phyloP scores from a whole-genome alignment of 345 rosid species.

The rapeseed (Brassica napus) region Da-Ae NC_063449.1:27184501-27185000 shows the following conservation, averaged over 20 bases:
- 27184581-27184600: too few species aligned
- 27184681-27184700: not conserved
- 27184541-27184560: too few species aligned
- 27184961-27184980: conserved; percentile 20
- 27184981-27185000: not conserved
- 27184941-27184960: conserved; percentile 23
- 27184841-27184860: not conserved
- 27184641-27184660: conserved; percentile 23
- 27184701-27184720: conserved; percentile 4
- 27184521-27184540: too few species aligned
- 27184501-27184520: not conserved
- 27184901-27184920: not conserved
- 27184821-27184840: conserved; percentile 24
- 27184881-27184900: conserved; percentile 18
- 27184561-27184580: too few species aligned
- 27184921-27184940: not conserved
- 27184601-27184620: too few species aligned
- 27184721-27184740: conserved; percentile 22
- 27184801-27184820: conserved; percentile 23
- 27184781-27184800: conserved; percentile 1
- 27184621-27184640: not conserved
- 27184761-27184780: conserved; percentile 21
- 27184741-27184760: conserved; percentile 18
- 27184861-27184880: conserved; percentile 2
- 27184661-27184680: conserved; percentile 37